Evolutionary conservation across 2,329 filamentous ascomycete genomes (phyloP).

Genomic region (Paradendryphiella salina): DNA sequence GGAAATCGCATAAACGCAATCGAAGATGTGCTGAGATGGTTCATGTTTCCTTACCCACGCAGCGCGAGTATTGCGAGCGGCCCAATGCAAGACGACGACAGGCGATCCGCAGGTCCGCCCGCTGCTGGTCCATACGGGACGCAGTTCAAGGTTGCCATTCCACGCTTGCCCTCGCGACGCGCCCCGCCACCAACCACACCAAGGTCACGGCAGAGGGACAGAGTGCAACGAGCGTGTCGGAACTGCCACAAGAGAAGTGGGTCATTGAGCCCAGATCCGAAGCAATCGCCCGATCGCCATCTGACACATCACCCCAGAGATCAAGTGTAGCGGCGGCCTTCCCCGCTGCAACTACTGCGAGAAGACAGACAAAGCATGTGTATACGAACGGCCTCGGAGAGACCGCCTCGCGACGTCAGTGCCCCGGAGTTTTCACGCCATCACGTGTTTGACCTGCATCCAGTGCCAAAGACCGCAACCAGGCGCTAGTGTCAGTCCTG

Average conservation of each 20-base stretch:
- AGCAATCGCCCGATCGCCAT: neutral
- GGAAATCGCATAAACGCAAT: neutral
- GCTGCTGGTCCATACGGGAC: neutral
- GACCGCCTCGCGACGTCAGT: conserved; percentile 36
- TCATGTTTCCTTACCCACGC: neutral
- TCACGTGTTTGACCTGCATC: neutral
- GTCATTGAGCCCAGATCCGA: neutral
- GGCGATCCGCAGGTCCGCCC: neutral
- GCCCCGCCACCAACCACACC: conserved; percentile 4
- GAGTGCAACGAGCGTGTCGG: conserved; percentile 15
- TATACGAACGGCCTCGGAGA: conserved; percentile 35
- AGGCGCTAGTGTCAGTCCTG: conserved; percentile 15
- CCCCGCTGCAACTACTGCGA: conserved; percentile 40
- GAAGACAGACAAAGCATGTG: conserved; percentile 29
- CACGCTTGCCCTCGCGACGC: conserved; percentile 10
- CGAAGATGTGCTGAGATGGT: neutral
- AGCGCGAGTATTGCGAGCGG: conserved; percentile 2
- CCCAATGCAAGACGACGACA: conserved; percentile 12
- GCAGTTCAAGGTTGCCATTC: conserved; percentile 14
- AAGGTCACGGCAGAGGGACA: conserved; percentile 11
- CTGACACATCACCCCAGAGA: conserved; percentile 23
- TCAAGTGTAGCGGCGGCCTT: conserved; percentile 41
- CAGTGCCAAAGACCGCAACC: conserved; percentile 22
- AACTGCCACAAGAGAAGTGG: conserved; percentile 24
- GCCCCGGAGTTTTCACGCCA: neutral